A percentile compares a stretch with the other conserved stretches of the same genome.
Evolutionary conservation across 2,329 filamentous ascomycete species (phyloP).

Genomic region (Nannizziopsis arthrosporioides): DNA sequence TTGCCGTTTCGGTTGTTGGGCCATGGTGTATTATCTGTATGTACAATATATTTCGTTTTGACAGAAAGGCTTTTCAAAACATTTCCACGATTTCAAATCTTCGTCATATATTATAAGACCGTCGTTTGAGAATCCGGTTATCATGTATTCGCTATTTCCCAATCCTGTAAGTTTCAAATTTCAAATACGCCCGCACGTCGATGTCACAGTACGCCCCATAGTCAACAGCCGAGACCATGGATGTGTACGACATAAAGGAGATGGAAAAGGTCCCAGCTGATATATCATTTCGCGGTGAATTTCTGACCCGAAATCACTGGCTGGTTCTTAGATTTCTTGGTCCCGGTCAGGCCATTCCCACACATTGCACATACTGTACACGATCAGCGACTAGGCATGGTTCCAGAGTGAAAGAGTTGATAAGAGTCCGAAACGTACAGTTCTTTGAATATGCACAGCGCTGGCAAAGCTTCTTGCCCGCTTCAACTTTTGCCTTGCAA

Average conservation of each 20-base stretch:
- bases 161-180: too few species aligned
- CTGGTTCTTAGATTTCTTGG: constrained; percentile 36
- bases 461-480: constrained; percentile 50
- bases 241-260: too few species aligned
- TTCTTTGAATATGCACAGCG: constrained; percentile 53
- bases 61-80: too few species aligned
- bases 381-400: constrained; percentile 10
- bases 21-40: too few species aligned
- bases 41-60: too few species aligned
- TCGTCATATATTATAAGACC: too few species aligned
- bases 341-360: constrained; percentile 43
- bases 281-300: constrained; percentile 46
- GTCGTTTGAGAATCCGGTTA: too few species aligned
- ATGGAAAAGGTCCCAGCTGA: not conserved
- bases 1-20: too few species aligned
- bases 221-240: too few species aligned
- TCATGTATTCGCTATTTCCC: too few species aligned
- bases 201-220: not conserved
- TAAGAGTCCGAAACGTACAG: constrained; percentile 31
- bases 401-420: not conserved
- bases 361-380: constrained; percentile 50
- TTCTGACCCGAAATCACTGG: constrained; percentile 50
- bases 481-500: constrained; percentile 54
- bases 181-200: too few species aligned
- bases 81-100: too few species aligned